Percentiles rank a stretch among this genome's conserved stretches.
Evolutionary conservation across 768 basidiomycete genomes (phyloP).

Genomic region (button mushroom (Agaricus bisporus)): DNA sequence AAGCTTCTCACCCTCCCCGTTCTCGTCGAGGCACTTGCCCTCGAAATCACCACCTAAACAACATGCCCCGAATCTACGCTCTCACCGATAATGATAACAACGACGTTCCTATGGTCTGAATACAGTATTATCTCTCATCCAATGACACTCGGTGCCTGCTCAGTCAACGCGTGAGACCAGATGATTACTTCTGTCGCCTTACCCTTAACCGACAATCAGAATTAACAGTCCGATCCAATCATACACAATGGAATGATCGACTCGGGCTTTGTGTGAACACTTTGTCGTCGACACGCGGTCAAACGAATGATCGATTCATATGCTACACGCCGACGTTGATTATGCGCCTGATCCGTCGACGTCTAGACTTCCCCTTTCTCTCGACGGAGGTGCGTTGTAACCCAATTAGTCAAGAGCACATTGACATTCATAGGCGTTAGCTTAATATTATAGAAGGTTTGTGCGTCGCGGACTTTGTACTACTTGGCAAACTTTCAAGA

Average conservation of each 20-base stretch:
- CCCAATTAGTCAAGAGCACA: no score
- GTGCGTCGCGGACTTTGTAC: no score
- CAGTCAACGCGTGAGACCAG: no score
- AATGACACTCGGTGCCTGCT: not conserved
- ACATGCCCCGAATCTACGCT: not conserved
- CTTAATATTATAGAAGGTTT: no score
- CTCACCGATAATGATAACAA: no score
- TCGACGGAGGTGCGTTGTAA: no score
- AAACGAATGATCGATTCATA: not conserved
- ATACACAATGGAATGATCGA: not conserved
- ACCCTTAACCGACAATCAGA: no score
- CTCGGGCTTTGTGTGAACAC: no score
- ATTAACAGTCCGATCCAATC: not conserved
- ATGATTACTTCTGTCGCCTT: no score
- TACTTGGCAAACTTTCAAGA: no score
- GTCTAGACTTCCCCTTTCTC: not conserved
- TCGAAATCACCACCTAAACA: not conserved
- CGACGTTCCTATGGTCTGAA: no score
- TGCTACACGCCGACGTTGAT: not conserved
- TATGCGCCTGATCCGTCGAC: slow-evolving; percentile 3
- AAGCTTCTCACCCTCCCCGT: slow-evolving; percentile 4
- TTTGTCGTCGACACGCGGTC: not conserved
- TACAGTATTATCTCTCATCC: not conserved
- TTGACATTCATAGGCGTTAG: no score
- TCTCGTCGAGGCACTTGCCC: slow-evolving; percentile 1